Percentiles rank a stretch among this genome's conserved stretches.
phyloP scores from a whole-genome alignment of 2,329 filamentous ascomycete species.

The Colletotrichum shisoi region DNA sequence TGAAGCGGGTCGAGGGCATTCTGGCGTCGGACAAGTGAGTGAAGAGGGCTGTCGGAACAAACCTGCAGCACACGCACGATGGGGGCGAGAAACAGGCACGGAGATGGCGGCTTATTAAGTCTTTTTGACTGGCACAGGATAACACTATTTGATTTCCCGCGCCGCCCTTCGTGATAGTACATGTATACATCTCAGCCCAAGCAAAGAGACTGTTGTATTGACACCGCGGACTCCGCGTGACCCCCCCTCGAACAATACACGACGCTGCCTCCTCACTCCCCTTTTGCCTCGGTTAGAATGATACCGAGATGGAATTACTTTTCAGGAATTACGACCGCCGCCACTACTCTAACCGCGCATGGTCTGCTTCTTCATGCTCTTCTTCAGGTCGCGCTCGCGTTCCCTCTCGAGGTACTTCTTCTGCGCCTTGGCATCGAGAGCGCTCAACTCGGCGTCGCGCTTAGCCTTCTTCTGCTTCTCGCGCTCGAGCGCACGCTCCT shows the following conservation, averaged over 20 bases:
- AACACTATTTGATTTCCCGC: constrained; percentile 21
- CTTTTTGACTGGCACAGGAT: constrained; percentile 24
- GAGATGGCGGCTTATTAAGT: constrained; percentile 21
- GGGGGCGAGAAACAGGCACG: neutral
- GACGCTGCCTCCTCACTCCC: neutral
- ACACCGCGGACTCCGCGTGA: constrained; percentile 22
- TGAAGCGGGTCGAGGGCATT: constrained; percentile 66
- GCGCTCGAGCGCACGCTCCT: constrained; percentile 75
- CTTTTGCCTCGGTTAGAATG: neutral
- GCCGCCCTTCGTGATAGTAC: constrained; percentile 25
- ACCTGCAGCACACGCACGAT: neutral
- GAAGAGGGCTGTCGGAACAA: neutral
- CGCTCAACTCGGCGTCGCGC: constrained; percentile 81
- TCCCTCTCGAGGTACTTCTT: constrained; percentile 86
- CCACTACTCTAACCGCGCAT: constrained; percentile 54
- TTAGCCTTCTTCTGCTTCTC: constrained; percentile 86
- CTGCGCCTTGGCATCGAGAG: constrained; percentile 81
- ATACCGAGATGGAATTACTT: constrained; percentile 8
- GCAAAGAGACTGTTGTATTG: constrained; percentile 22
- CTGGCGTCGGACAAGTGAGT: constrained; percentile 47
- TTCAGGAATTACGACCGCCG: neutral
- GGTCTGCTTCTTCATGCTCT: constrained; percentile 63
- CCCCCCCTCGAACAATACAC: neutral
- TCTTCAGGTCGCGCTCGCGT: constrained; percentile 74
- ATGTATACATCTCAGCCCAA: constrained; percentile 26